Evolutionary conservation across 2,329 filamentous ascomycete genomes (phyloP).

Genomic region (Cladosporium cucumerinum): DNA sequence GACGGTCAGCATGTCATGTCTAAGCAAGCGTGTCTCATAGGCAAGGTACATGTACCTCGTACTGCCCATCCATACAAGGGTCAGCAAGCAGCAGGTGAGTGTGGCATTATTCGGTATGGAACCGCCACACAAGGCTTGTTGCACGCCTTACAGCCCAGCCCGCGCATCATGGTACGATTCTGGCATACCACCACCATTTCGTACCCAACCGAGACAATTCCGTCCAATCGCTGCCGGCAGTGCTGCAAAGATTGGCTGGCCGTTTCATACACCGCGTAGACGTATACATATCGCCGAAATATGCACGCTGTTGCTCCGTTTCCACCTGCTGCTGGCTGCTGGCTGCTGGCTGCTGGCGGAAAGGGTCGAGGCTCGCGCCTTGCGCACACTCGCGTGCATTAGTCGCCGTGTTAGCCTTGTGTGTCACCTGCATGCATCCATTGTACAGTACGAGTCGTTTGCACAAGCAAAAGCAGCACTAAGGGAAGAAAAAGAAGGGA

Average conservation of each 20-base stretch:
- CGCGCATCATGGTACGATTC: not conserved
- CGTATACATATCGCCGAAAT: not conserved
- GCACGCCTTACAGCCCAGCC: constrained; percentile 2
- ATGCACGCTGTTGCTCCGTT: not conserved
- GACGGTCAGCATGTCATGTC: not conserved
- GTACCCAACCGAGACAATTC: not conserved
- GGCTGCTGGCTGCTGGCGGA: not conserved
- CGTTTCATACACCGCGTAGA: not conserved
- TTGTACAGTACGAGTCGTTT: not conserved
- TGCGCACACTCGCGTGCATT: not conserved
- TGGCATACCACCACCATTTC: not conserved
- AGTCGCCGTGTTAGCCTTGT: not conserved
- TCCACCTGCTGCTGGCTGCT: not conserved
- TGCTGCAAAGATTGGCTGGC: not conserved
- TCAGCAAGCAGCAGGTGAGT: not conserved
- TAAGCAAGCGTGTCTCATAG: not conserved
- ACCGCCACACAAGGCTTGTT: not conserved
- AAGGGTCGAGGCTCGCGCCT: not conserved
- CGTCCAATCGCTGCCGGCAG: not conserved
- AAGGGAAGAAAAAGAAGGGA: not conserved
- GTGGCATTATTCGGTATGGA: not conserved
- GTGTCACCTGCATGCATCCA: not conserved
- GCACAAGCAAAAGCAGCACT: not conserved
- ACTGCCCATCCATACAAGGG: not conserved
- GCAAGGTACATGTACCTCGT: not conserved